These are phyloP conservation scores for Porodaedalea pini DNA, from an alignment of 1,284 basidiomycete species.

Conservation along the genomic window DNA sequence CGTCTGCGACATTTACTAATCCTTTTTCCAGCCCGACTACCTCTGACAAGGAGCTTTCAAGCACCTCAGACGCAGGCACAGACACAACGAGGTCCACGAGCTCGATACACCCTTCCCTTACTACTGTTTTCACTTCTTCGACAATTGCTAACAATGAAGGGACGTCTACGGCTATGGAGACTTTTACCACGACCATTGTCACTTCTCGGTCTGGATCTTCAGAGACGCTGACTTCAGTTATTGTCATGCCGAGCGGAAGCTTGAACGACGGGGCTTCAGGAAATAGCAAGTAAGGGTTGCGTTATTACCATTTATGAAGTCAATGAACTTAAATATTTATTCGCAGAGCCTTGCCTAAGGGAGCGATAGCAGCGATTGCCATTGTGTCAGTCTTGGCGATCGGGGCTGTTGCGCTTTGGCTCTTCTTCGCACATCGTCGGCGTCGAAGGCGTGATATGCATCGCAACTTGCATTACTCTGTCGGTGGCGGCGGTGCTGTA, in stretches of 20 bases:
- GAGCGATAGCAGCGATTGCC: slow-evolving; percentile 12
- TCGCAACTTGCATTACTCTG: neutral
- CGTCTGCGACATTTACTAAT: neutral
- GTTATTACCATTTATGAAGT: neutral
- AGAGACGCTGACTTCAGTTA: slow-evolving; percentile 12
- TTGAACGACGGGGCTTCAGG: slow-evolving; percentile 2
- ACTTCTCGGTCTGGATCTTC: slow-evolving; percentile 1
- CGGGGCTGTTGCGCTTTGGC: slow-evolving; percentile 4
- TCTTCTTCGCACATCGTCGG: slow-evolving; percentile 10
- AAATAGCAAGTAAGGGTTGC: neutral
- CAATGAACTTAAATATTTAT: neutral
- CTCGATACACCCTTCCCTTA: neutral
- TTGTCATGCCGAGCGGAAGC: slow-evolving; percentile 14
- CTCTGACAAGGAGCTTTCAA: neutral
- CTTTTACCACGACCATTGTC: slow-evolving; percentile 6
- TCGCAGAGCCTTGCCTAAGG: slow-evolving; percentile 7
- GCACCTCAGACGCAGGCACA: neutral
- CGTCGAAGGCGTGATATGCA: slow-evolving; percentile 6
- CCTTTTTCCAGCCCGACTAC: neutral
- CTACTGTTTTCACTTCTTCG: neutral
- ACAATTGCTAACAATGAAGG: neutral
- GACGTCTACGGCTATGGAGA: slow-evolving; percentile 7
- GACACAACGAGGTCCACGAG: neutral
- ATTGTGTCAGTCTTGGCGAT: slow-evolving; percentile 8
- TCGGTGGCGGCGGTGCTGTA: neutral